Evolutionary conservation across 1,284 basidiomycete genomes (phyloP).

Genomic region (Coniferiporia weirii): DNA sequence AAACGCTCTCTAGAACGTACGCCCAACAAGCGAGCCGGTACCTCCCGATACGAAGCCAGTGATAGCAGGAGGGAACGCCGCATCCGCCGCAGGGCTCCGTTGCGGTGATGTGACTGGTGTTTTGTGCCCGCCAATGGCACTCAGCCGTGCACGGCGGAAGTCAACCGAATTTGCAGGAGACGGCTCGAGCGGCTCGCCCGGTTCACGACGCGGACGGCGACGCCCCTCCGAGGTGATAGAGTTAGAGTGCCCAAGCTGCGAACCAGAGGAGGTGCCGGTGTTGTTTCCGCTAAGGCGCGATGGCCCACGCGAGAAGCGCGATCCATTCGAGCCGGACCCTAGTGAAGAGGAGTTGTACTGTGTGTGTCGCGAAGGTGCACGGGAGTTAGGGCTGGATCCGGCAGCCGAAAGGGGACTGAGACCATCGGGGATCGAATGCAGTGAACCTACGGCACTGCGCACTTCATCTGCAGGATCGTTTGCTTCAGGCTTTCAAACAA

Average conservation of each 20-base stretch:
- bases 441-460: conserved; percentile 7
- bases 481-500: conserved; percentile 5
- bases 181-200: conserved; percentile 12
- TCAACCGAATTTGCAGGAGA: conserved; percentile 9
- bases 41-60: conserved; percentile 1
- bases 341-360: conserved; percentile 14
- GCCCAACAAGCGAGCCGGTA: conserved; percentile 9
- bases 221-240: conserved; percentile 16
- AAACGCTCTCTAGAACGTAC: not conserved
- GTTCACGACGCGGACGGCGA: conserved; percentile 13
- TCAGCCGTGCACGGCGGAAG: conserved; percentile 13
- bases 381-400: conserved; percentile 15
- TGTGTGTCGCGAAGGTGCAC: conserved; percentile 13
- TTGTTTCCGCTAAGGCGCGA: not conserved
- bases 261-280: conserved; percentile 4
- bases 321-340: conserved; percentile 10
- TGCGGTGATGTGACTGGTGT: conserved; percentile 6
- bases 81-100: conserved; percentile 8
- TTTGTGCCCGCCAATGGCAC: conserved; percentile 14
- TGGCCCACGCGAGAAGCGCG: conserved; percentile 3
- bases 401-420: conserved; percentile 15
- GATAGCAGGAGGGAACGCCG: not conserved
- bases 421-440: conserved; percentile 17
- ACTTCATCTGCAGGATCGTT: conserved; percentile 7
- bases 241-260: conserved; percentile 16